Evolutionary conservation across 179 eudicot species (phyloP).

Genomic region (Amaranthus tricolor): DNA sequence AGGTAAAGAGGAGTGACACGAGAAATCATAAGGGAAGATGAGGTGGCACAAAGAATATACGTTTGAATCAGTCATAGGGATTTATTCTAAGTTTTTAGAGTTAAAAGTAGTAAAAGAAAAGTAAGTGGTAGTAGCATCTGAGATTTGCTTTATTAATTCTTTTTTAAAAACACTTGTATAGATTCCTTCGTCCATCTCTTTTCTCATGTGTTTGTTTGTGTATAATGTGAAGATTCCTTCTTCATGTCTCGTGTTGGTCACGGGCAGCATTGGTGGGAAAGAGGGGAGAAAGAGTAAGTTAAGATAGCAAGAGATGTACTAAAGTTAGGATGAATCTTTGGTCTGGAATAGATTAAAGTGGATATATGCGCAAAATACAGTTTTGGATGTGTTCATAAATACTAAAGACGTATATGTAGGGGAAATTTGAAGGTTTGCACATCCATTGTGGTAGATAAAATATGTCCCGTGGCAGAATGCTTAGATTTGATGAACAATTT

Average conservation of each 20-base stretch:
- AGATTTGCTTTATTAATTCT: too few relatives aligned
- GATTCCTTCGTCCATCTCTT: too few relatives aligned
- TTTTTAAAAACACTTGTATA: too few relatives aligned
- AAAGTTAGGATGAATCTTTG: not conserved
- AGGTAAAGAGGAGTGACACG: too few relatives aligned
- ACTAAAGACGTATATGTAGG: too few relatives aligned
- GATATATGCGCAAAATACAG: not conserved
- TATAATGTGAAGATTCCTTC: not conserved
- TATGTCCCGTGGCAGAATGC: not conserved
- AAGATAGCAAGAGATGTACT: not conserved
- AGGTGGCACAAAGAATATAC: too few relatives aligned
- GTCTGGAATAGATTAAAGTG: not conserved
- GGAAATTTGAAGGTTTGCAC: not conserved
- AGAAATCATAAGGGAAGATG: too few relatives aligned
- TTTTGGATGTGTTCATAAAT: not conserved
- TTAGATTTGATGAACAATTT: not conserved
- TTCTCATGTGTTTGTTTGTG: not conserved
- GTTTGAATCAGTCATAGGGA: too few relatives aligned
- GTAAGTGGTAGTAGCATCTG: too few relatives aligned
- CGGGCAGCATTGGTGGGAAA: not conserved
- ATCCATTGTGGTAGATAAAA: not conserved
- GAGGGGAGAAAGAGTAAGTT: not conserved
- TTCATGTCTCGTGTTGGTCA: not conserved
- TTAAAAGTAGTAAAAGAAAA: too few relatives aligned
- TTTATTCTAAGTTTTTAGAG: too few relatives aligned